Conservation (phyloP, 2,329 filamentous ascomycete genomes). For the Podosphaera aphanis region DNA sequence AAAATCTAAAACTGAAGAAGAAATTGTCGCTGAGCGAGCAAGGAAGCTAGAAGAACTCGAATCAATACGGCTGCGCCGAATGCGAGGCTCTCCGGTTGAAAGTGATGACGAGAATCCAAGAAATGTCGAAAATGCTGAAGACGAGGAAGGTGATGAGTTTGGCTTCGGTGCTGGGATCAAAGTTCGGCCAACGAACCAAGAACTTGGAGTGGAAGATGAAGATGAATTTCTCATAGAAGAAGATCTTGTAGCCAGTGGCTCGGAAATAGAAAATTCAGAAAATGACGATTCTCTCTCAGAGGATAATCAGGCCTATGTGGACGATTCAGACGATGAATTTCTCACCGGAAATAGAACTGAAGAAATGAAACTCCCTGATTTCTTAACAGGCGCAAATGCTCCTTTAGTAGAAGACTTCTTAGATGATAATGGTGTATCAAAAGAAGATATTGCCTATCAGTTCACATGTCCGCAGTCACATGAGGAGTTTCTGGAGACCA, state of each 20-base stretch:
- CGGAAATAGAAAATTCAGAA: slow-evolving; percentile 31
- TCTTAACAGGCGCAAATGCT: slow-evolving; percentile 22
- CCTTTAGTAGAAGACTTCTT: slow-evolving; percentile 20
- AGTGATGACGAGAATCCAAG: slow-evolving; percentile 38
- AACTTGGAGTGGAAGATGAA: slow-evolving; percentile 67
- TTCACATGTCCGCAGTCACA: slow-evolving; percentile 68
- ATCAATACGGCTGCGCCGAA: slow-evolving; percentile 57
- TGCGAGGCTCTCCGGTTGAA: slow-evolving; percentile 58
- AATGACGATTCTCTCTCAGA: slow-evolving; percentile 16
- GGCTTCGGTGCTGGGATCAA: slow-evolving; percentile 36
- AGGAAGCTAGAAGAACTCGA: slow-evolving; percentile 59
- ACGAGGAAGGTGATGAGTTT: slow-evolving; percentile 29
- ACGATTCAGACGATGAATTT: slow-evolving; percentile 39
- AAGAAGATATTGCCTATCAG: slow-evolving; percentile 49
- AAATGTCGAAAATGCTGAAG: slow-evolving; percentile 17
- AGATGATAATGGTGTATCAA: slow-evolving; percentile 15
- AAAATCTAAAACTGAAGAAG: slow-evolving; percentile 77
- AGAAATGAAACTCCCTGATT: slow-evolving; percentile 30
- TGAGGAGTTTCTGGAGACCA: slow-evolving; percentile 43
- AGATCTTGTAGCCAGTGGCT: slow-evolving; percentile 63
- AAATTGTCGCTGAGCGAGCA: slow-evolving; percentile 56
- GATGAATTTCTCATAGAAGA: slow-evolving; percentile 86
- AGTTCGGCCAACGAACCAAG: slow-evolving; percentile 21
- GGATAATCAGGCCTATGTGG: slow-evolving; percentile 17
- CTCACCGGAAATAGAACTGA: slow-evolving; percentile 41